These are phyloP conservation scores for Hyphopichia wangnamkhiaoensis DNA, from an alignment of 1,139 yeast species.

Conservation along the genomic window DNA sequence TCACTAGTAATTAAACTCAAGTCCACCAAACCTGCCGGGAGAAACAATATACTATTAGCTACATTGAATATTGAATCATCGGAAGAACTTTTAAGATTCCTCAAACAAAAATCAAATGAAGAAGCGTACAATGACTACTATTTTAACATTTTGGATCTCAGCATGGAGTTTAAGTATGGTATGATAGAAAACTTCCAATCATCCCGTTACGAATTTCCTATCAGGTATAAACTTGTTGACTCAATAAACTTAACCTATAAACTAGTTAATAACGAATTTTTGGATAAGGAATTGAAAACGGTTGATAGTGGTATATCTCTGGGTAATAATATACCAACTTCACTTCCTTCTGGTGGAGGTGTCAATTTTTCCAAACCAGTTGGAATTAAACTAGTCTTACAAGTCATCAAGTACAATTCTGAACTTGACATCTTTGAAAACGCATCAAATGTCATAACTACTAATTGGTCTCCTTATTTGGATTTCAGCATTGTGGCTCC, in stretches of 20 bases:
- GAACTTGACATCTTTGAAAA: slow-evolving; percentile 10
- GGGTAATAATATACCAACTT: slow-evolving; percentile 6
- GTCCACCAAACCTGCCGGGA: slow-evolving; percentile 58
- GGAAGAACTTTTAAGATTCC: slow-evolving; percentile 33
- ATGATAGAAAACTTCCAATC: slow-evolving; percentile 29
- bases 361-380: slow-evolving; percentile 32
- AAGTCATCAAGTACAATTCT: slow-evolving; percentile 20
- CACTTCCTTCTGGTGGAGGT: slow-evolving; percentile 6
- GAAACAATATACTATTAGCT: slow-evolving; percentile 51
- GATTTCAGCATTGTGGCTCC: slow-evolving; percentile 56
- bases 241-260: slow-evolving; percentile 48
- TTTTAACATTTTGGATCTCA: slow-evolving; percentile 42
- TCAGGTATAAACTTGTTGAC: slow-evolving; percentile 29
- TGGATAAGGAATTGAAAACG: slow-evolving; percentile 22
- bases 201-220: slow-evolving; percentile 27
- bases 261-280: slow-evolving; percentile 32
- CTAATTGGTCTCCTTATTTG: slow-evolving; percentile 62
- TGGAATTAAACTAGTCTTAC: slow-evolving; percentile 31
- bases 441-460: slow-evolving; percentile 40
- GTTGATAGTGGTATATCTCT: slow-evolving; percentile 15
- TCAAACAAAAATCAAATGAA: slow-evolving; percentile 11
- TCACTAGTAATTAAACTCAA: slow-evolving; percentile 53
- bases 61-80: slow-evolving; percentile 60
- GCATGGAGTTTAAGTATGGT: slow-evolving; percentile 43
- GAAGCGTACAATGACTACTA: slow-evolving; percentile 20